These are phyloP conservation scores for Solanum chacoense DNA, from an alignment of 305 asterid genomes.

Conservation along the genomic window DNA sequence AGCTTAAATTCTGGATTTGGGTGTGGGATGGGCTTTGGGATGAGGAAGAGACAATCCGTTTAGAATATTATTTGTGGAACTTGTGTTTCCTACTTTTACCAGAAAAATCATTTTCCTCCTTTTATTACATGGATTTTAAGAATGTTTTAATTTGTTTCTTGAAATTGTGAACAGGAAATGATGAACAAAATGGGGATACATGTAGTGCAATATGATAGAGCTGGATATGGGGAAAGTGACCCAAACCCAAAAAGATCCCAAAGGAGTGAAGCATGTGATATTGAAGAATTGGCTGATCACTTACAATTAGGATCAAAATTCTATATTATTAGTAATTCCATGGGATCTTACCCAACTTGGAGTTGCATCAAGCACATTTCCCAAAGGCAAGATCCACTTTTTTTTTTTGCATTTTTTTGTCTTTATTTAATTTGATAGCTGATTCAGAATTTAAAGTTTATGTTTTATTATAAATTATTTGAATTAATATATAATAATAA, in stretches of 20 bases:
- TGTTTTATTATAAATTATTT: neutral
- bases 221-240: slow-evolving; percentile 88
- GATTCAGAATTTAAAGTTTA: neutral
- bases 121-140: neutral
- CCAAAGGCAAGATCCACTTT: neutral
- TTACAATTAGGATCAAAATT: slow-evolving; percentile 56
- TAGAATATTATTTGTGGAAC: too few relatives aligned
- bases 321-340: slow-evolving; percentile 60
- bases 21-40: neutral
- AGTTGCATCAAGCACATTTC: slow-evolving; percentile 43
- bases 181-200: slow-evolving; percentile 51
- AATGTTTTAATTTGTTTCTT: neutral
- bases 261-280: slow-evolving; percentile 67
- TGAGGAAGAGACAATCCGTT: neutral
- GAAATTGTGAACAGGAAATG: slow-evolving; percentile 32
- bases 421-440: neutral
- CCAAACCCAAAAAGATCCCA: slow-evolving; percentile 64
- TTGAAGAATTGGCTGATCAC: slow-evolving; percentile 67
- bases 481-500: neutral
- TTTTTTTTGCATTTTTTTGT: neutral
- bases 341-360: slow-evolving; percentile 78
- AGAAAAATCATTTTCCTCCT: neutral
- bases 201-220: slow-evolving; percentile 60
- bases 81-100: too few relatives aligned
- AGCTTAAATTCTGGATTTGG: too few relatives aligned